phyloP scores from a whole-genome alignment of 805 yeast genomes.

The Metschnikowia corniflorae region DNA sequence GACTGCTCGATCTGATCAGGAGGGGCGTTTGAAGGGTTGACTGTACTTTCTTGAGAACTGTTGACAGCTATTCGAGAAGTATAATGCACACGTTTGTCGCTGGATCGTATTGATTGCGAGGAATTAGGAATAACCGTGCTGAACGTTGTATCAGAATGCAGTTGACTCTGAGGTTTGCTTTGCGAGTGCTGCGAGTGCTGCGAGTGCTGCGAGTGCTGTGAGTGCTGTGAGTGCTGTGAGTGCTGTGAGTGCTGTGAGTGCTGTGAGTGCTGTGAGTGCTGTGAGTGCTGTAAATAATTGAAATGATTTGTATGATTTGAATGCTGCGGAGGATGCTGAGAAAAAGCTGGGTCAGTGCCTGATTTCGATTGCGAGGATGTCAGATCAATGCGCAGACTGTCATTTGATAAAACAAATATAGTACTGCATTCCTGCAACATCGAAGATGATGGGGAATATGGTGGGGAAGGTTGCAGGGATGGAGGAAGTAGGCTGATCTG shows the following conservation, averaged over 20 bases:
- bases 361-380: no score
- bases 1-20: background rate
- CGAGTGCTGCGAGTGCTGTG: background rate
- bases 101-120: conserved; percentile 5
- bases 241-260: background rate
- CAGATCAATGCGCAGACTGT: no score
- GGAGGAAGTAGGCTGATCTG: no score
- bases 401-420: no score
- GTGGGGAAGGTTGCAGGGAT: no score
- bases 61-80: conserved; percentile 9
- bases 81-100: conserved; percentile 2
- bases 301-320: background rate
- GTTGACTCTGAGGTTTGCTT: background rate
- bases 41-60: conserved; percentile 9
- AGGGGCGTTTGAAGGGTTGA: conserved; percentile 1
- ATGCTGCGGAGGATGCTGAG: no score
- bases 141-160: conserved; percentile 1
- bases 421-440: no score
- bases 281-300: background rate
- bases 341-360: no score
- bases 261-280: background rate
- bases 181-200: no score
- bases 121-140: conserved; percentile 11
- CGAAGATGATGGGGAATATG: no score
- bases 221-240: background rate